Base-by-base conservation (phyloP, 352 stramenopile species). In the Stramenopiles sp. region DNA sequence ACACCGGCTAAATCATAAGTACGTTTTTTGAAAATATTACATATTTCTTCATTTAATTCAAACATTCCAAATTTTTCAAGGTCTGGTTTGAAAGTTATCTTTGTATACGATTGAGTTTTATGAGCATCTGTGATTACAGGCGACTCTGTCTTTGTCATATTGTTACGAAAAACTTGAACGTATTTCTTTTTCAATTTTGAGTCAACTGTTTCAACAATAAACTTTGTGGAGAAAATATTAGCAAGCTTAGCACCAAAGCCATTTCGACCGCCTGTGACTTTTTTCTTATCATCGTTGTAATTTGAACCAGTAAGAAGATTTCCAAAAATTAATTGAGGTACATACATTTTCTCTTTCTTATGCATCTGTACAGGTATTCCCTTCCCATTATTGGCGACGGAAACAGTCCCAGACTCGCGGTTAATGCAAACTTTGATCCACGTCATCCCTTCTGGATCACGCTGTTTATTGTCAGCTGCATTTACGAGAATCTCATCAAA, bases 401-500 rank as follows among this genome's bases (percentile, higher is more conserved):
- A 85, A 52, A 97, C 91, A 28, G 61, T 59, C 32, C 75, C 78
- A 20, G 66, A 62, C 29, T 77, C 70, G 0, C 60, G 59, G 44
- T 92, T 60, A 28, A 94, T 90, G 2, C 56, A 69, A 3, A 95
- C 79, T 26, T 93, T 85, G 2, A 87, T 49, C 15, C 60, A 72
- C 50, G 78, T 62, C 71, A 87, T 87, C 19, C 62, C 60, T 2
- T 21, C 36, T 36, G 72, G 64, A 65, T 99, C 86, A 19, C 87
- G 70, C 57, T 99, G 87, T 58, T 98, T 99, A 65, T 99, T 99
- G 50, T 99, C 88, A 15, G 80, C 87, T 0, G 87, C 88, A 57
- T 96, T 96, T 32, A 95, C 81, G 8, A 96, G 79, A 40, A 96
- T 95, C 50, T 96, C 84, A 52, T 96, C 84, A 51, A 95, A 95